Base-by-base conservation (phyloP, 2,329 filamentous ascomycete species). In the Xylariomycetidae sp. region DNA sequence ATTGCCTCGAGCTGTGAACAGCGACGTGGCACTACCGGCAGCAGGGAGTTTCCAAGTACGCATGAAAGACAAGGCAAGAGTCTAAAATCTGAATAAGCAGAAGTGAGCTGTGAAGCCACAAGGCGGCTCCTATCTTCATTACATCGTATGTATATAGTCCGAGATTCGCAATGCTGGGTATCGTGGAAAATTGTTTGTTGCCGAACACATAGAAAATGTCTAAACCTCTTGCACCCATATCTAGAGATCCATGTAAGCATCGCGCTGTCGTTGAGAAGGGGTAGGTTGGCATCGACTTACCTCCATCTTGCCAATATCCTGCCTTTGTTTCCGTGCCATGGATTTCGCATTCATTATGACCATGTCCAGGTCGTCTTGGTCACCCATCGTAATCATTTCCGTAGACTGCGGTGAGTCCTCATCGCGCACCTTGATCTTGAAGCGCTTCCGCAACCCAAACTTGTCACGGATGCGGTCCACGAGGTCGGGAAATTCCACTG, bases 361-460 rank as follows among this genome's bases (percentile, higher is more conserved):
- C 79, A 96, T 85, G 31, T 97, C 89, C 42, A 96, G 64, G 64
- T 98, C 92, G 53, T 98, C 92, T 60, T 96, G 87, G 59, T 98
- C 92, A 18, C 85, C 88, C 77, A 98, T 83, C 19, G 90, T 96
- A 54, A 98, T 94, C 85, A 96, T 90, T 54, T 97, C 90, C 3
- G 25, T 5, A 8, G 84, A 85, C 35, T 82, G 72, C 1, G 76
- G 74, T 40, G 69, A 61, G 47, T 87, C 84, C 48, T 97, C 92
- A 44, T 94, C 88, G 52, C 75, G 78, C 49, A 89, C 78, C 69
- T 92, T 92, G 62, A 96, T 82, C 71, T 89, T 94, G 67, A 96
- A 90, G 37, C 78, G 77, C 41, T 82, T 67, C 35, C 75, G 69
- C 36, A 96, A 70, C 11, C 76, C 81, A 54, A 97, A 95, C 63